Conservation (phyloP, 2,329 filamentous ascomycete genomes). For the Apiospora phragmitis region DNA sequence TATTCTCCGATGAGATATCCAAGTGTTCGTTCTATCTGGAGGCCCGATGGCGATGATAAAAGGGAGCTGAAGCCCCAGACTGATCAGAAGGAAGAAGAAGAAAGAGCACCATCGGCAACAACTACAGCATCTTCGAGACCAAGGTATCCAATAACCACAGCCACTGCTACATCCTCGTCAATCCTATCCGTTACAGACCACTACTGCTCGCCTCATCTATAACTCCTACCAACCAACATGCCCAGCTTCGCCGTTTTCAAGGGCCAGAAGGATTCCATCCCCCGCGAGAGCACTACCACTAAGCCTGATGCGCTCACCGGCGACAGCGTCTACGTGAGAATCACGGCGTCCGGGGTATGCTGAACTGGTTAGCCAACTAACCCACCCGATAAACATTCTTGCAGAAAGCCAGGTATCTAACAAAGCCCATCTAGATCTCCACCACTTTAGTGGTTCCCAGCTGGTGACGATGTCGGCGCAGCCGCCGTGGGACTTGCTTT, state of each 20-base stretch:
- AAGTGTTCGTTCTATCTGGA: not conserved
- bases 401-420: not conserved
- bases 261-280: conserved; percentile 57
- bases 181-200: not conserved
- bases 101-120: not conserved
- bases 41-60: not conserved
- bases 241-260: conserved; percentile 62
- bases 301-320: conserved; percentile 43
- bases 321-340: conserved; percentile 60
- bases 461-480: conserved; percentile 38
- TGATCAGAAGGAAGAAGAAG: not conserved
- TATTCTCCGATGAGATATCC: not conserved
- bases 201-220: not conserved
- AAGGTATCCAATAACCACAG: not conserved
- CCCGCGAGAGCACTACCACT: conserved; percentile 50
- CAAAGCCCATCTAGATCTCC: conserved; percentile 12
- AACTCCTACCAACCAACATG: conserved; percentile 19
- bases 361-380: conserved; percentile 44
- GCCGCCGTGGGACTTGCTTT: conserved; percentile 35
- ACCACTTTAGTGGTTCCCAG: conserved; percentile 14
- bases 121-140: not conserved
- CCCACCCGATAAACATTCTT: not conserved
- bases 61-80: not conserved
- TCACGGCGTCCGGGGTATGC: conserved; percentile 69
- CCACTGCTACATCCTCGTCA: not conserved